Base-by-base conservation (phyloP, 2,329 filamentous ascomycete species). In the Fusarium fujikuroi region DNA sequence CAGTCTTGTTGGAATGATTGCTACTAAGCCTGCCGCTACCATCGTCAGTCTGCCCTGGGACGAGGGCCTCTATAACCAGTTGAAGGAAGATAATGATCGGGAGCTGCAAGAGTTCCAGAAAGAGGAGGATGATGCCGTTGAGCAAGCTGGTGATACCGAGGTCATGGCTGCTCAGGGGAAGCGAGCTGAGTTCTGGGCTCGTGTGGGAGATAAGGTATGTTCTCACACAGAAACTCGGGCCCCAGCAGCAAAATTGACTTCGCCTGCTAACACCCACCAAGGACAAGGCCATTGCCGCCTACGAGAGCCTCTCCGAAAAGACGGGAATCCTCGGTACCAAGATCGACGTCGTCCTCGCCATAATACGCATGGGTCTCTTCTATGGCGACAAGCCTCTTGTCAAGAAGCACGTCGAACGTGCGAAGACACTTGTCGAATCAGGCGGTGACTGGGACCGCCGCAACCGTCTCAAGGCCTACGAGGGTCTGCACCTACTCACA, bases 381-480 rank as follows among this genome's bases (percentile, higher is more conserved):
- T 99, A 97, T 81, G 95, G 95, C 75, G 96, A 99, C 84, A 95
- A 95, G 84, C 83, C 92, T 44, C 90, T 96, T 62, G 95, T 97
- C 54, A 97, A 97, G 90, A 97, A 97, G 88, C 93, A 94, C 68
- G 90, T 98, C 52, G 95, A 97, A 79, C 92, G 95, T 47, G 95
- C 95, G 77, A 94, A 93, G 85, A 89, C 93, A 7, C 88, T 99
- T 57, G 95, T 99, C 39, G 96, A 99, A 81, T 93, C 93, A 75
- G 96, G 96, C 76, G 96, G 96, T 82, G 96, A 99, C 84, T 99
- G 96, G 96, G 96, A 99, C 83, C 93, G 96, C 74, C 92, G 96
- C 82, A 99, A 99, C 87, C 92, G 96, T 69, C 91, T 99, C 80
- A 99, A 99, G 92, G 96, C 96, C 75, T 99, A 99, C 88, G 95